A percentile compares a stretch with the other conserved stretches of the same genome.
Conservation (phyloP, 495 filamentous ascomycete species). For the Aspergillus cristatus region DNA sequence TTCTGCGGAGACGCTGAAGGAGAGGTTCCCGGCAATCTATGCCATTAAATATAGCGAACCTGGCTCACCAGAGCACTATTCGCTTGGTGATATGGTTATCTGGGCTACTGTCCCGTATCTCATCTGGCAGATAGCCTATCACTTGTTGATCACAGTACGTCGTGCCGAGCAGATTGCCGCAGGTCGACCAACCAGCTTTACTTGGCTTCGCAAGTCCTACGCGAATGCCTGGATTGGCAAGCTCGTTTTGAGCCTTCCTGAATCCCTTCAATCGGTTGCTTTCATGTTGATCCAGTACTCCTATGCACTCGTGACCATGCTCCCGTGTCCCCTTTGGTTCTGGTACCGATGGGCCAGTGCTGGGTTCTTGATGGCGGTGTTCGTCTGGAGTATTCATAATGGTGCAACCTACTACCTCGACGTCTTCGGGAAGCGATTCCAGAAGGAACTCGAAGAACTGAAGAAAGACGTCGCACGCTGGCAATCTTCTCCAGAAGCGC, state of each 20-base stretch:
- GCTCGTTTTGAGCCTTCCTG: constrained; percentile 69
- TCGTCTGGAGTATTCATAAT: constrained; percentile 88
- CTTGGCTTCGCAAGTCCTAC: constrained; percentile 90
- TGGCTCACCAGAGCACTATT: constrained; percentile 66
- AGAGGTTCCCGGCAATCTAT: constrained; percentile 80
- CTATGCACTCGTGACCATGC: constrained; percentile 86
- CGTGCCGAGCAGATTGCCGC: constrained; percentile 91
- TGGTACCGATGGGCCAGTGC: constrained; percentile 76
- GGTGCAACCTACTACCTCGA: constrained; percentile 97
- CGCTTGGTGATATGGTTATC: constrained; percentile 72
- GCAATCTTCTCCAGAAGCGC: constrained; percentile 50
- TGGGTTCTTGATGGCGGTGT: constrained; percentile 65
- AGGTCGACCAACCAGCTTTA: constrained; percentile 90
- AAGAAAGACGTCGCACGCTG: constrained; percentile 84
- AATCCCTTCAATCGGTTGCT: constrained; percentile 67
- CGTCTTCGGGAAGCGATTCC: constrained; percentile 90
- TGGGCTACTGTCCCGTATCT: constrained; percentile 92
- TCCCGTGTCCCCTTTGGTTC: constrained; percentile 93
- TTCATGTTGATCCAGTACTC: constrained; percentile 95
- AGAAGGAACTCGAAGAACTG: constrained; percentile 88
- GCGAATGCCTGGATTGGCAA: constrained; percentile 79
- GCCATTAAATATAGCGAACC: constrained; percentile 66
- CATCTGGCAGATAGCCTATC: constrained; percentile 85
- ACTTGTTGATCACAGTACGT: constrained; percentile 87
- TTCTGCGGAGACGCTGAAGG: constrained; percentile 48